Conservation (phyloP, 1,284 basidiomycete species). For the Uromyces viciae-fabae region DNA sequence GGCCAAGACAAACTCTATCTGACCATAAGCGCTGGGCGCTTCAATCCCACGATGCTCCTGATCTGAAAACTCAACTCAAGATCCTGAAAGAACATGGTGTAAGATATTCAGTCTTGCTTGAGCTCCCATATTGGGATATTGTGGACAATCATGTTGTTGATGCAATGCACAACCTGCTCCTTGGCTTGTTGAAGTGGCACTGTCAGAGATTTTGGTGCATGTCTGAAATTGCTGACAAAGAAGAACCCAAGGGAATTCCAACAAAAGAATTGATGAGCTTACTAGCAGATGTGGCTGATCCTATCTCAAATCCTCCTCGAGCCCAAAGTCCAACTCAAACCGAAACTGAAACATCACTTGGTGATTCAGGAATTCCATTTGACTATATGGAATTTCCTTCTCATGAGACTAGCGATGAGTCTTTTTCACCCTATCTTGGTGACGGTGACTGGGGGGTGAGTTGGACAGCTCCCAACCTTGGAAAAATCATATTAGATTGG, state of each 20-base stretch:
- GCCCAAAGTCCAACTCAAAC: background rate
- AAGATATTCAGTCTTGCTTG: background rate
- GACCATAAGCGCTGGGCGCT: background rate
- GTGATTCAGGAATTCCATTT: background rate
- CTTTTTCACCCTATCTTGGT: background rate
- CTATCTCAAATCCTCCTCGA: background rate
- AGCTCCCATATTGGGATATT: conserved; percentile 5
- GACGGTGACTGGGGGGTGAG: background rate
- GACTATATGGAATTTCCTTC: background rate
- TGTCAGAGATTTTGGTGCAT: background rate
- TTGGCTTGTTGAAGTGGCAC: background rate
- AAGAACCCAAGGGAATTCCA: background rate
- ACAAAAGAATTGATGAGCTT: background rate
- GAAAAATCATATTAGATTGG: background rate
- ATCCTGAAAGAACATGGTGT: background rate
- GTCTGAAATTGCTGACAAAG: conserved; percentile 6
- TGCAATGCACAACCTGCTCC: conserved; percentile 4
- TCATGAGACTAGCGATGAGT: background rate
- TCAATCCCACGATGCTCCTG: background rate
- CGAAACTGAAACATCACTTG: background rate
- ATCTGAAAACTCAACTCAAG: background rate
- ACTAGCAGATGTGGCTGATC: background rate
- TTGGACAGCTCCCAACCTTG: background rate
- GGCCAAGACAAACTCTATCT: background rate
- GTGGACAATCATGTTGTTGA: conserved; percentile 5